Base-by-base conservation (phyloP, 1,284 basidiomycete genomes). In the Cryptococcus sp. region DNA sequence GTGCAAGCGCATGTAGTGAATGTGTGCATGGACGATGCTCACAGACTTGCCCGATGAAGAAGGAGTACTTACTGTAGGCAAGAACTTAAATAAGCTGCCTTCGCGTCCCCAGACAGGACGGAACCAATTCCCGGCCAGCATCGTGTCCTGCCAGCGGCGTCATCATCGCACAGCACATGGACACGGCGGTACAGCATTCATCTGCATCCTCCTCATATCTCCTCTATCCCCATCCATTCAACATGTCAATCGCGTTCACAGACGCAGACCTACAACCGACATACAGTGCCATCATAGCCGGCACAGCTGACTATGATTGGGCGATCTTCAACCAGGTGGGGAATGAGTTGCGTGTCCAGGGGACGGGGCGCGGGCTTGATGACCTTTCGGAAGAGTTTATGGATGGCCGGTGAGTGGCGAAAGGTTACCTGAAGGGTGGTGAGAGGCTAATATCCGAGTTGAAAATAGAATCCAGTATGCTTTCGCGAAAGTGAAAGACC, bases 351-450 rank as follows among this genome's bases (percentile, higher is more conserved):
- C 92, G 91, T 69, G 88, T 96, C 11, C 90, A 94, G 74, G 82
- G 82, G 1, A 88, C 86, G 2, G 91, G 92, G n/a, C 80, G 81
- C 23, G 91, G 92, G 0, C 81, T 98, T 12, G 91, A 95, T 62
- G 93, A 95, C 70, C 80, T 97, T 18, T 84, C 89, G 69, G 94
- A 97, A 62, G 93, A 96, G 77, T 97, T 97, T 77, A 89, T 87
- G 44, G 93, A 97, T 73, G 94, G 92, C 60, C 82, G 87, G 90
- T 89, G 60, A 51, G 83, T 73, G 9, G 16, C 45, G 8, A 9
- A 5, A 21, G 13, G 9, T 11, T 37, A 13, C 4, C 28, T 33
- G 18, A 23, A 21, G 36, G 2, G 36, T 47, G 20, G 4, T 3
- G 42, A 36, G 6, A 51, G 28, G 28, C 18, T 54, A 21, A 51